Evolutionary conservation across 169 alveolate genomes (phyloP).

Genomic region (Plasmodium billcollinsi): DNA sequence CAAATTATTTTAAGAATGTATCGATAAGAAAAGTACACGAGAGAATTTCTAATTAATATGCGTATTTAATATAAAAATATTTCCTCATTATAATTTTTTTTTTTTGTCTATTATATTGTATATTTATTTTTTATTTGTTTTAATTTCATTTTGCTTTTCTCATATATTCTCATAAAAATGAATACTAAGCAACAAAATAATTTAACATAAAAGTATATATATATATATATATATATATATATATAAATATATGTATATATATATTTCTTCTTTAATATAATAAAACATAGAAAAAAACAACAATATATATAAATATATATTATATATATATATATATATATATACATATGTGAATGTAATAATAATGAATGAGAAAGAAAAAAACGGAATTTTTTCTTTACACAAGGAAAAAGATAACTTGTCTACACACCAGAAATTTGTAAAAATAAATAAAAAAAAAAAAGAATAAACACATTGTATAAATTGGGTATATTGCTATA

Average conservation of each 20-base stretch:
- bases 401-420: slow-evolving; percentile 17
- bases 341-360: too few species aligned
- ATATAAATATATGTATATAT: not conserved
- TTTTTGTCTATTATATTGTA: too few species aligned
- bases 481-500: not conserved
- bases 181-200: too few species aligned
- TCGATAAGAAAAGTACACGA: not conserved
- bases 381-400: slow-evolving; percentile 3
- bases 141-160: too few species aligned
- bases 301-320: too few species aligned
- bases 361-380: slow-evolving; percentile 21
- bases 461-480: not conserved
- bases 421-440: slow-evolving; percentile 61
- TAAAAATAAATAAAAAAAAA: slow-evolving; percentile 24
- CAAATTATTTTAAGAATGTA: slow-evolving; percentile 22
- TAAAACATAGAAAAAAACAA: slow-evolving; percentile 9
- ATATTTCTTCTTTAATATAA: not conserved
- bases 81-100: too few species aligned
- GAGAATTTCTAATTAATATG: too few species aligned
- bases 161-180: too few species aligned
- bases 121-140: too few species aligned
- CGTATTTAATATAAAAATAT: too few species aligned
- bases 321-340: too few species aligned
- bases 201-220: not conserved
- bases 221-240: not conserved